Evolutionary conservation across 768 basidiomycete genomes (phyloP), one percentile per base, ranked within the genome.

Genomic region (Termitomyces sp.): DNA sequence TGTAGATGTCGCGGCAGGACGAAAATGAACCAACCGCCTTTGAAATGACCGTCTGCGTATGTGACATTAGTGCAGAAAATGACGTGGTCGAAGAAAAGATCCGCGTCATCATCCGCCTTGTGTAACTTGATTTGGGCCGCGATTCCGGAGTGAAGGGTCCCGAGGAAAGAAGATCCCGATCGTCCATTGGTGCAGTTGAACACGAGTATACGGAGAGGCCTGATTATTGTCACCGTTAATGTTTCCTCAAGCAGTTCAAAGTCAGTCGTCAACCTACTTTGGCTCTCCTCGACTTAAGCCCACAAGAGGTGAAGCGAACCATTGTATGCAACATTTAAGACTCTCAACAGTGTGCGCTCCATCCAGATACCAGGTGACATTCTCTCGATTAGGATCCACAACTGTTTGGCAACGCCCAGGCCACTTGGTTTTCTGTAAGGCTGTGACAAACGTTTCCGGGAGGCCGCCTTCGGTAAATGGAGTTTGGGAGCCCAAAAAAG

Each of bases 1-100:
- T 42, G 52, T 20, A 51, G n/a, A n/a, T 33, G 13, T n/a, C 18
- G 18, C 1, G 16, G 39, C 4, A 3, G 50, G 35, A 13, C 35
- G 44, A 2, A 32, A 39, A n/a, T 54, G 38, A 33, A 67, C 75
- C 57, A 67, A 94, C 96, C 96, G 55, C 92, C 91, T 78, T 98
- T 98, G 71, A 87, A 98, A 36, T 81, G 79, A 0, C 97, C 97
- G 64, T 92, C 88, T 1, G 85, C 81, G 69, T 96, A 99, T 0
- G 97, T 99, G 36, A 97, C 91, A 72, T 98, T 99, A 52, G 94
- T 88, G 75, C 96, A 98, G 74, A 99, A 98, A 50, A 98, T 85
- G 60, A 96, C 91, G 54, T 88, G 84, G 68, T 93, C 84, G 66
- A 97, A 97, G 68, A 93, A 88, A 9, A 64, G 63, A 15, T 69